Base-by-base conservation (phyloP, 345 rosid genomes). In the Boechera divaricarpa region DNA sequence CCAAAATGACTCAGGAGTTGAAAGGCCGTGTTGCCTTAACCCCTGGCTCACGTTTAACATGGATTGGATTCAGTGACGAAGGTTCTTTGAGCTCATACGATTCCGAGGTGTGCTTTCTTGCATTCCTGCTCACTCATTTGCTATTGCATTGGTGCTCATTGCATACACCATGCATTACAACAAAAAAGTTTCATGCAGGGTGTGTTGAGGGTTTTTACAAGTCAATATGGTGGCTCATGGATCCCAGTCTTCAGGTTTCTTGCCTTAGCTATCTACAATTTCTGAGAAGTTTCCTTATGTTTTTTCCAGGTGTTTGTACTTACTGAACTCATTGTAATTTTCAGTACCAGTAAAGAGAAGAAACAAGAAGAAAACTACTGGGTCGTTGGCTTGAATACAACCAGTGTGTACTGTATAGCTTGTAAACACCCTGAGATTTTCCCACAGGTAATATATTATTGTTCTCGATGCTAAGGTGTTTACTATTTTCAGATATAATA, bases 41-140 rank as follows among this genome's bases (percentile, higher is more conserved):
- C 80, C 97, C 99, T 71, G 87, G 93, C 75, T 95, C 99, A 62
- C 78, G 64, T 75, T 77, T 95, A 73, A 73, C 80, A 52, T 95
- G 99, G 99, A 77, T 92, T 52, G 98, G 98, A 54, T 95, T 91
- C 74, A 91, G 91, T 69, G 98, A 95, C 69, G 94, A 91, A 79
- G 99, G 99, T 49, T 87, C 82, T 38, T 80, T 95, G 81, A 90
- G 94, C 81, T 85, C 88, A 55, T 92, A 79, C 74, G 99, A 95
- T 76, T 91, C 99, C 15, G 86, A 88, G 98, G 99, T 92, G 72
- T 54, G 32, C 29, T 77, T 29, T 35, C 60, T 54, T 64, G 10
- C 60, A 6, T 53, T 75, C 66, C 69, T 3, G 33, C 15, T 56
- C 11, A 39, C 67, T 33, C 71, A 55, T 41, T 42, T 42, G 71